A percentile compares a stretch with the other conserved stretches of the same genome.
Conservation (phyloP, 2,329 filamentous ascomycete species). For the Fonsecaea monophora region DNA sequence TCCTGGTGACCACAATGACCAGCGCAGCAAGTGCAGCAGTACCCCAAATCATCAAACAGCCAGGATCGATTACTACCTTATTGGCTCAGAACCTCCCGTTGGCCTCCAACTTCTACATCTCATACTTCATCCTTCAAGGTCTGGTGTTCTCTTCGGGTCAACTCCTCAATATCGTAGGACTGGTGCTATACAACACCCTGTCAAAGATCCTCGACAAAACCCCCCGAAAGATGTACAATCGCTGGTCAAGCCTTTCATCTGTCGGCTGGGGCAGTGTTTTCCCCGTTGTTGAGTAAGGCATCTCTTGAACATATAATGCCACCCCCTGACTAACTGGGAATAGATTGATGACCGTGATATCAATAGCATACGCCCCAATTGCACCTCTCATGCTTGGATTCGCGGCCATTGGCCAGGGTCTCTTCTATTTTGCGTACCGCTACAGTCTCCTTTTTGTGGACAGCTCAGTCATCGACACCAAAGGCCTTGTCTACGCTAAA, state of each 20-base stretch:
- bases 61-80: slow-evolving; percentile 66
- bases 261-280: slow-evolving; percentile 85
- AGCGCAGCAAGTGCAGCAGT: slow-evolving; percentile 78
- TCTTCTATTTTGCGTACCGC: slow-evolving; percentile 86
- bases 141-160: slow-evolving; percentile 77
- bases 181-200: slow-evolving; percentile 75
- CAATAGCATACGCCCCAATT: slow-evolving; percentile 84
- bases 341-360: slow-evolving; percentile 51
- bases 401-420: slow-evolving; percentile 74
- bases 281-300: slow-evolving; percentile 64
- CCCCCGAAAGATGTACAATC: slow-evolving; percentile 78
- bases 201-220: slow-evolving; percentile 78
- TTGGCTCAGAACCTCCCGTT: slow-evolving; percentile 78
- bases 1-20: slow-evolving; percentile 82
- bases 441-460: slow-evolving; percentile 92
- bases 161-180: slow-evolving; percentile 74
- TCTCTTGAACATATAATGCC: background rate
- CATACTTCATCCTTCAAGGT: slow-evolving; percentile 93
- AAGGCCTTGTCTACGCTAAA: slow-evolving; percentile 85
- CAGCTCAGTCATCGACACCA: slow-evolving; percentile 81
- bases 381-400: slow-evolving; percentile 85
- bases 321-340: background rate
- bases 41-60: slow-evolving; percentile 67
- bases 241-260: slow-evolving; percentile 75
- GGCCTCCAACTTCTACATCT: slow-evolving; percentile 92